phyloP scores from a whole-genome alignment of 2,329 filamentous ascomycete genomes.

The Xylaria sp. region DNA sequence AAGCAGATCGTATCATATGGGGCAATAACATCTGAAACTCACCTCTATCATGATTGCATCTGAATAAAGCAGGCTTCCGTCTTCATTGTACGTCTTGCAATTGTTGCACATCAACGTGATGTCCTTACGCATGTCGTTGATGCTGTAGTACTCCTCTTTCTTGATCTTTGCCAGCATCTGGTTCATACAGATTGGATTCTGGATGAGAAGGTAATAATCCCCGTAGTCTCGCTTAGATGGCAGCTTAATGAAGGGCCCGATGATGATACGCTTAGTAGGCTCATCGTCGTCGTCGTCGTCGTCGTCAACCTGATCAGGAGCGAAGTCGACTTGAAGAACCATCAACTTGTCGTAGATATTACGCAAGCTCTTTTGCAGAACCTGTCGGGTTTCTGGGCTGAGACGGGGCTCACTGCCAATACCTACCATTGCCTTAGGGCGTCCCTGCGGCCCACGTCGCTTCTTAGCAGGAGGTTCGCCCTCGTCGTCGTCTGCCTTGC shows the following conservation, averaged over 20 bases:
- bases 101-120: slow-evolving; percentile 85
- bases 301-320: slow-evolving; percentile 52
- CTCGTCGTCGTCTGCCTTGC: slow-evolving; percentile 81
- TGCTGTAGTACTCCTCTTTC: slow-evolving; percentile 84
- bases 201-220: slow-evolving; percentile 94
- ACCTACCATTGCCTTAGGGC: slow-evolving; percentile 61
- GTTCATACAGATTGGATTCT: slow-evolving; percentile 93
- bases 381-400: slow-evolving; percentile 68
- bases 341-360: slow-evolving; percentile 79
- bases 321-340: slow-evolving; percentile 78
- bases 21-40: slow-evolving; percentile 41
- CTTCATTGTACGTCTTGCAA: slow-evolving; percentile 95
- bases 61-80: slow-evolving; percentile 86
- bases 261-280: slow-evolving; percentile 74
- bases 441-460: slow-evolving; percentile 70
- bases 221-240: slow-evolving; percentile 88
- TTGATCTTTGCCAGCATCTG: slow-evolving; percentile 94
- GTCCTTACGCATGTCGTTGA: slow-evolving; percentile 81
- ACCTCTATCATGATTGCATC: slow-evolving; percentile 95
- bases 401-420: slow-evolving; percentile 52
- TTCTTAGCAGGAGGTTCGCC: slow-evolving; percentile 79
- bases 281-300: slow-evolving; percentile 62
- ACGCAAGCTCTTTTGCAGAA: slow-evolving; percentile 80
- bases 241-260: slow-evolving; percentile 90
- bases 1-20: background rate